Evolutionary conservation across 176 grass and related monocot species (phyloP).

Genomic region (Eragrostis nindensis): DNA sequence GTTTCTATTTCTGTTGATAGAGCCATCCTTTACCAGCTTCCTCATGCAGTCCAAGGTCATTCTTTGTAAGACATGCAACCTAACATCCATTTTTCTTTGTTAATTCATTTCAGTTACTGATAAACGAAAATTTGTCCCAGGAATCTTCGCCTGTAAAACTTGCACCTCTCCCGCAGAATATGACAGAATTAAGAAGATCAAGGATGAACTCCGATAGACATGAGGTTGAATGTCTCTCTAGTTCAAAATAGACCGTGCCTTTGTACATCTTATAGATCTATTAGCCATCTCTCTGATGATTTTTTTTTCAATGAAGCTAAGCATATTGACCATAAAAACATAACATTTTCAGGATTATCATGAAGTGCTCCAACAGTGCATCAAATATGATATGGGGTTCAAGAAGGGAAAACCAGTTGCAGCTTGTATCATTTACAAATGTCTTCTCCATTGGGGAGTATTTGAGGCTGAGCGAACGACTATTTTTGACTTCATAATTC

Average conservation of each 20-base stretch:
- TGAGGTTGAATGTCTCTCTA: constrained; percentile 53
- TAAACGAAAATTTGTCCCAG: constrained; percentile 32
- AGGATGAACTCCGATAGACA: constrained; percentile 72
- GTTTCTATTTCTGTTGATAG: constrained; percentile 53
- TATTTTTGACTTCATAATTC: constrained; percentile 90
- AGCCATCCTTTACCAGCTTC: constrained; percentile 49
- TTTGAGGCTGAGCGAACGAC: constrained; percentile 85
- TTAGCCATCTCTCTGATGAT: not conserved
- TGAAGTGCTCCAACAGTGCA: constrained; percentile 69
- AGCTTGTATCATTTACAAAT: constrained; percentile 85
- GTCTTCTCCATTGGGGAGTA: constrained; percentile 76
- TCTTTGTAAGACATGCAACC: constrained; percentile 61
- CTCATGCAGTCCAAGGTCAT: constrained; percentile 56
- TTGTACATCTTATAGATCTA: constrained; percentile 1
- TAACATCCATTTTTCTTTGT: constrained; percentile 32
- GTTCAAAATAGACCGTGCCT: not conserved
- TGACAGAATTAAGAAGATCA: constrained; percentile 62
- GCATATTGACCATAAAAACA: constrained; percentile 12
- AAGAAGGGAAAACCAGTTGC: constrained; percentile 82
- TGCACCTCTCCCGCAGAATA: constrained; percentile 60
- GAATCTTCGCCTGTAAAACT: constrained; percentile 63
- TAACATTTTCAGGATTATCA: constrained; percentile 64
- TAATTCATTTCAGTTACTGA: constrained; percentile 24
- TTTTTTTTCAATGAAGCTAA: constrained; percentile 3
- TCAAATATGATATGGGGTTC: constrained; percentile 90